Conservation (phyloP, 768 basidiomycete species). For the Suillus tomentosus region DNA sequence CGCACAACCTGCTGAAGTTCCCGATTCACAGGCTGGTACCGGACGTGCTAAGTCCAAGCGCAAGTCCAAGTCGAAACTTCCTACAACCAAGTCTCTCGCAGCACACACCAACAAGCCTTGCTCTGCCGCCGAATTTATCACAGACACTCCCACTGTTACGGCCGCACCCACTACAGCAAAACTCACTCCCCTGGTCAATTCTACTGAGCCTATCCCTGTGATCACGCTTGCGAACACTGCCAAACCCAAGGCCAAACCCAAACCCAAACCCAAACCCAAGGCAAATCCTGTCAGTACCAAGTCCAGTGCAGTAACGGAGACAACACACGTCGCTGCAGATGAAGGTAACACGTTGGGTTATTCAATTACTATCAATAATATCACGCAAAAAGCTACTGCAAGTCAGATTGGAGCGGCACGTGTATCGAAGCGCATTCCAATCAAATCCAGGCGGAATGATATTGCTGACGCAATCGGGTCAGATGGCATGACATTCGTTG, state of each 20-base stretch:
- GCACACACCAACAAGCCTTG: neutral
- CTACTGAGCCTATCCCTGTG: neutral
- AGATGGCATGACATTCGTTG: neutral
- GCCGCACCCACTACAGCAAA: neutral
- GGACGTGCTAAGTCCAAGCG: neutral
- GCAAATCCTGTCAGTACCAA: too few relatives aligned
- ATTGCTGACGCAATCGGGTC: neutral
- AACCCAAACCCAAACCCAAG: too few relatives aligned
- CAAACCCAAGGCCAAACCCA: too few relatives aligned
- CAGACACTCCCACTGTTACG: neutral
- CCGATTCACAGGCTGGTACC: neutral
- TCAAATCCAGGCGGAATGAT: neutral
- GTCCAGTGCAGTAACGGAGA: too few relatives aligned
- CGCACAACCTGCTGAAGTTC: neutral
- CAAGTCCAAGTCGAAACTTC: neutral
- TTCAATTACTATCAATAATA: too few relatives aligned
- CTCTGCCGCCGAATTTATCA: neutral
- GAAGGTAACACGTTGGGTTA: too few relatives aligned
- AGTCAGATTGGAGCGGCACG: too few relatives aligned
- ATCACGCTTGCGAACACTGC: neutral
- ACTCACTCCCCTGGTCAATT: neutral
- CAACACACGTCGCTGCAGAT: too few relatives aligned
- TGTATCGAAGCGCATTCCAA: neutral
- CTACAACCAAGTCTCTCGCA: neutral
- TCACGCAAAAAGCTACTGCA: too few relatives aligned